Evolutionary conservation across 805 yeast species (phyloP), one percentile per base, ranked within the genome.

Genomic region (Suhomyces faveliae): DNA sequence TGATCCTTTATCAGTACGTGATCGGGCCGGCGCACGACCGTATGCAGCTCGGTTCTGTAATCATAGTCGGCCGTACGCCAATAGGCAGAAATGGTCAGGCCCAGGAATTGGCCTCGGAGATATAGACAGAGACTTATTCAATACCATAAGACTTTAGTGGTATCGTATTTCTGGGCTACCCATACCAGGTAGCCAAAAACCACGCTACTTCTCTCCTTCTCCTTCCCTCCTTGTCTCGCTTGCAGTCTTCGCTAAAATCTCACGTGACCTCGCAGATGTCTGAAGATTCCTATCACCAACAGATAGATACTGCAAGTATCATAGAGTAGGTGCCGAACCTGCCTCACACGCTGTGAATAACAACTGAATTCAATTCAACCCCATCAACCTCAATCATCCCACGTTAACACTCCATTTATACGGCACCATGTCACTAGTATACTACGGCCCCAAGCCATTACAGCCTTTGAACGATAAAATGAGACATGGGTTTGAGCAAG

Each of bases 401-500:
- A n/a, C n/a, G n/a, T n/a, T n/a, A n/a, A n/a, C n/a, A n/a, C n/a
- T n/a, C n/a, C n/a, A n/a, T n/a, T n/a, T n/a, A n/a, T n/a, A 25
- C 8, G n/a, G 3, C 3, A 27, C 6, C 22, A 40, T 40, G 44
- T 42, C 44, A 21, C 44, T 42, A 29, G 62, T 52, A 17, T 55
- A 53, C 45, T 62, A 57, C 19, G 71, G 71, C 19, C 70, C 70
- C 15, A 52, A 65, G 42, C 78, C 77, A 30, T 60, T 74, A 47
- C 71, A 68, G 54, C 76, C 78, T 13, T 66, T 81, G 42, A 81
- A 82, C 58, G 76, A 76, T 42, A 78, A 75, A 46, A 77, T 80
- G 68, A 71, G 87, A 43, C 87, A 82, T 60, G 87, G 87, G 4
- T 82, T 82, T 57, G 87, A 81, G 52, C 77, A 79, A 55, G 85